A percentile compares a stretch with the other conserved stretches of the same genome.
Conservation (phyloP, 2,329 filamentous ascomycete species). For the Fusarium sp. region DNA sequence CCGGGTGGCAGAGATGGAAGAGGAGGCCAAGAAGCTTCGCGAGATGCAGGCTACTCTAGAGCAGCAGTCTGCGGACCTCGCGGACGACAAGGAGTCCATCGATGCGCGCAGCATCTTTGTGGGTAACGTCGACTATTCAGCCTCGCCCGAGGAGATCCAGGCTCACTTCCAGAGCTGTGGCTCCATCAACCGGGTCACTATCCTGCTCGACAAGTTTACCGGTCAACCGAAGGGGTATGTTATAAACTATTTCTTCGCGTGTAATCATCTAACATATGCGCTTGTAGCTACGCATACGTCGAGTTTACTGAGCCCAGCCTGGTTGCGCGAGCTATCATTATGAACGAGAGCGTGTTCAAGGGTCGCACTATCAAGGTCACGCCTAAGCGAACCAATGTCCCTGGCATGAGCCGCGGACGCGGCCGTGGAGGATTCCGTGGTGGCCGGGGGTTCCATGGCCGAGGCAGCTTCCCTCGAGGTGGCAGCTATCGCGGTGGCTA, state of each 20-base stretch:
- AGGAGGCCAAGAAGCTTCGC: conserved; percentile 84
- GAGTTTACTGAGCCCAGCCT: conserved; percentile 95
- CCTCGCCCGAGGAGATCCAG: conserved; percentile 95
- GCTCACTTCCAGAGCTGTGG: conserved; percentile 98
- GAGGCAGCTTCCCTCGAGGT: conserved; percentile 61
- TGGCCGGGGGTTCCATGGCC: conserved; percentile 63
- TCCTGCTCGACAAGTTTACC: conserved; percentile 96
- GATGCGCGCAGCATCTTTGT: conserved; percentile 97
- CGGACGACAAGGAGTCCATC: conserved; percentile 95
- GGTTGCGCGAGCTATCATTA: conserved; percentile 90
- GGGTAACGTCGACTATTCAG: conserved; percentile 97
- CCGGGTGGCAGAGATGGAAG: conserved; percentile 89
- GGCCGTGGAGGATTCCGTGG: conserved; percentile 51
- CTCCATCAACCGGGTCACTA: conserved; percentile 97
- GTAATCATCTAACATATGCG: conserved; percentile 22
- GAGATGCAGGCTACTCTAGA: conserved; percentile 91
- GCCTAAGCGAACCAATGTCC: conserved; percentile 96
- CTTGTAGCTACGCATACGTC: conserved; percentile 91
- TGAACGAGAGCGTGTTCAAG: conserved; percentile 97
- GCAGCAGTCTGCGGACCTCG: conserved; percentile 82
- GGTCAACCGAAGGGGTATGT: conserved; percentile 98
- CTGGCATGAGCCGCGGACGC: conserved; percentile 88
- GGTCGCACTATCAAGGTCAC: conserved; percentile 93
- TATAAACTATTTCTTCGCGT: neutral
- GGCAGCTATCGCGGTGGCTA: conserved; percentile 75